Evolutionary conservation across 2,329 filamentous ascomycete genomes (phyloP), one percentile per base, ranked within the genome.

Genomic region (Neofusicoccum ribis): DNA sequence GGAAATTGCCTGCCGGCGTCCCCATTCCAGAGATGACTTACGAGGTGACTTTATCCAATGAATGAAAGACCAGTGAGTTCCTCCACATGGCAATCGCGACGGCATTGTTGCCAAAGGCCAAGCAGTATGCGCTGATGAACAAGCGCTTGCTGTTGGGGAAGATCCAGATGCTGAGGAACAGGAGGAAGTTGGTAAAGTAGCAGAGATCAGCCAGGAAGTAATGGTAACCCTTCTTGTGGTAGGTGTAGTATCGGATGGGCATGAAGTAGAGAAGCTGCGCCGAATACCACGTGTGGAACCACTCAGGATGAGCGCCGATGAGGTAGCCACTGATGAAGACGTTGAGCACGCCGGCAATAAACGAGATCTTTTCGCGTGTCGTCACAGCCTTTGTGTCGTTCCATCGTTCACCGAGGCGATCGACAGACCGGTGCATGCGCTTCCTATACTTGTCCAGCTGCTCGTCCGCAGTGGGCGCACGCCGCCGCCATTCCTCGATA

Each of bases 81-180:
- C 95, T 89, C 95, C 95, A 99, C 93, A 99, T 95, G 75, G 95
- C 93, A 76, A 99, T 98, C 12, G 95, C 95, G 52, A 97, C 89
- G 20, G 95, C 95, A 75, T 99, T 99, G 79, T 99, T 99, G 68
- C 95, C 95, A 74, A 92, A 96, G 9, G 93, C 91, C 39, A 99
- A 83, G 73, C 95, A 98, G 78, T 93, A 99, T 0, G 92, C 90
- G 70, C 92, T 89, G 69, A 96, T 95, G 77, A 99, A 93, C 15
- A 99, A 85, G 50, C 94, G 89, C 78, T 96, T 97, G 12, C 93
- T 97, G 60, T 85, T 81, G 0, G 95, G 95, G 72, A 98, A 97
- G 39, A 91, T 84, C 93, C 94, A 99, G 59, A 99, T 86, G 70
- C 88, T 91, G 67, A 96, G 81, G 68, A 94, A 83, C 37, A 91